Conservation (phyloP, 2,329 filamentous ascomycete species). For the Xylariaceae sp. region DNA sequence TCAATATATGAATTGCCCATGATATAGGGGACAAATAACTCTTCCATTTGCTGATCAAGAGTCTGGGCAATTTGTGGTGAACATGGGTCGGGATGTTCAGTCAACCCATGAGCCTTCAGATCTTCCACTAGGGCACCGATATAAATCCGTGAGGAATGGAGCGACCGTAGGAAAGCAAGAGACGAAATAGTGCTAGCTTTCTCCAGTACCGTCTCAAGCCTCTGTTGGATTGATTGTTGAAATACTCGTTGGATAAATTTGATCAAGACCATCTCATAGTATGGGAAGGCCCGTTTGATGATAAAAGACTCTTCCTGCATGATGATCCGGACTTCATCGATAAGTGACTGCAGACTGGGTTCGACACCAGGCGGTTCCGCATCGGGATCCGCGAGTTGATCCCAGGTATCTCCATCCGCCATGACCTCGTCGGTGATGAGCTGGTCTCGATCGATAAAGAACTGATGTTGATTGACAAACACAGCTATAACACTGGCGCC, state of each 20-base stretch:
- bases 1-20: constrained; percentile 67
- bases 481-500: constrained; percentile 90
- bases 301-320: constrained; percentile 97
- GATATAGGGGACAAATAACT: constrained; percentile 68
- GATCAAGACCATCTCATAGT: constrained; percentile 86
- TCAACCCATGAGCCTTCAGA: constrained; percentile 86
- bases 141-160: constrained; percentile 87
- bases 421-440: constrained; percentile 81
- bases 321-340: constrained; percentile 91
- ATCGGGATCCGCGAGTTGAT: constrained; percentile 89
- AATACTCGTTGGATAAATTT: constrained; percentile 95
- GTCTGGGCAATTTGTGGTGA: constrained; percentile 78
- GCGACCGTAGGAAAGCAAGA: constrained; percentile 79
- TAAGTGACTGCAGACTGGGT: constrained; percentile 80
- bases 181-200: constrained; percentile 91
- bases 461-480: constrained; percentile 98
- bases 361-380: constrained; percentile 87
- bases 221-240: constrained; percentile 95
- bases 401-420: constrained; percentile 74
- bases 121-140: constrained; percentile 87
- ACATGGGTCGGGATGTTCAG: constrained; percentile 88
- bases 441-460: constrained; percentile 96
- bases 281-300: constrained; percentile 93
- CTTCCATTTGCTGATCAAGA: constrained; percentile 68
- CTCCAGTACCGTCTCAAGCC: constrained; percentile 89